Percentiles rank a stretch among this genome's conserved stretches.
phyloP scores from a whole-genome alignment of 768 basidiomycete species.

The Leccinum imitatum region DNA sequence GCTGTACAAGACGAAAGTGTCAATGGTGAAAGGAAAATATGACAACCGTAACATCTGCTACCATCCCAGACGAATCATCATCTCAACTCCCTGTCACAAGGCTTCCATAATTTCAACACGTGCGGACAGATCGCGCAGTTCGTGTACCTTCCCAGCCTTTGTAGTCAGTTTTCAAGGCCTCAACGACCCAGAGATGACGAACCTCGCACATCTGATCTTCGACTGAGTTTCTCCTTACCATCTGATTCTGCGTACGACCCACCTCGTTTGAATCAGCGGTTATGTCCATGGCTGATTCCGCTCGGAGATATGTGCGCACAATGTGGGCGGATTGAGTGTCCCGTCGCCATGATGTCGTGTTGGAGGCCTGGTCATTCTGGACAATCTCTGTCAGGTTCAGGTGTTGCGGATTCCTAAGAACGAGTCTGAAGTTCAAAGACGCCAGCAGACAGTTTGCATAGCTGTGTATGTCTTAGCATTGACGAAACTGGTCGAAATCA shows the following conservation, averaged over 20 bases:
- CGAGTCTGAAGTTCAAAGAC: conserved; percentile 10
- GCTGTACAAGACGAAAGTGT: not conserved
- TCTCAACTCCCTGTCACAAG: not conserved
- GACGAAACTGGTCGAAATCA: too few relatives aligned
- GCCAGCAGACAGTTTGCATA: conserved; percentile 11
- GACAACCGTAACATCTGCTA: too few relatives aligned
- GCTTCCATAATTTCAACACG: not conserved
- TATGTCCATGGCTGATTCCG: not conserved
- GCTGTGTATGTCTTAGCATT: not conserved
- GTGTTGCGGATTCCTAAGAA: not conserved
- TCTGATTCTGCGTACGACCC: not conserved
- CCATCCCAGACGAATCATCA: too few relatives aligned
- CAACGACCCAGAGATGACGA: not conserved
- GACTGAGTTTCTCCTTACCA: not conserved
- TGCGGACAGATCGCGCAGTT: not conserved
- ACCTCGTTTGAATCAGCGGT: not conserved
- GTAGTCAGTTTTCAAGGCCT: too few relatives aligned
- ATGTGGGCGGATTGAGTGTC: not conserved
- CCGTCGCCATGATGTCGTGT: not conserved
- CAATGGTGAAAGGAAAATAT: too few relatives aligned
- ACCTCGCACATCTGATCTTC: too few relatives aligned
- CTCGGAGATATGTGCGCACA: not conserved
- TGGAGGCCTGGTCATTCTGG: not conserved
- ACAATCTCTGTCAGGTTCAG: not conserved
- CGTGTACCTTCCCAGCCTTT: not conserved